Base-by-base conservation (phyloP, 2,329 filamentous ascomycete species). In the Stenocarpella maydis region DNA sequence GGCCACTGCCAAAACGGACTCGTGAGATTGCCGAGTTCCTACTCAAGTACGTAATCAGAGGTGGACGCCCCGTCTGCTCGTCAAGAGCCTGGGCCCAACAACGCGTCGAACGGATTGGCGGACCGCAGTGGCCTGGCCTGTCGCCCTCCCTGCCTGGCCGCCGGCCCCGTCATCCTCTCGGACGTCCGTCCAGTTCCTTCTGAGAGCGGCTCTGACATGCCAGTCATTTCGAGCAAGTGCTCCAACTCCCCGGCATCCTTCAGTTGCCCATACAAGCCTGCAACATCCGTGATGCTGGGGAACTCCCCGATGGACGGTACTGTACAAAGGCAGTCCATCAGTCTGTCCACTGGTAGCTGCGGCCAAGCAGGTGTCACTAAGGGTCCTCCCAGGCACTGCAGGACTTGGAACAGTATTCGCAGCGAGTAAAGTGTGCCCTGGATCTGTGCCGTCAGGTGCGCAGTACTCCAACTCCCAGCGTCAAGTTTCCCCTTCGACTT, bases 351-450 rank as follows among this genome's bases (percentile, higher is more conserved):
- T 19, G 52, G 65, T 12, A n/a, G 26, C 31, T 2, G 41, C 49
- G 60, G 64, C 21, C 15, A 28, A n/a, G 49, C 19, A 31, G 17
- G 58, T 28, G 41, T 43, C 17, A 55, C 60, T 4, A 65, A 21
- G 15, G 12, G 37, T 43, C 55, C 67, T 34, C 37, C 34, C 39
- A 26, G 49, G 37, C 55, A 69, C 24, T 24, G 79, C 2, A 86
- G 71, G 4, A 89, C 76, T 74, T 90, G 87, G 70, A 79, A 79
- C 24, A 86, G 75, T 71, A 88, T 86, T 52, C 88, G 83, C 1
- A 92, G 75, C 0, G 90, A 91, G 74, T 92, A 92, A 7, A 88
- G 77, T 0, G 84, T 82, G 5, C 87, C 87, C 66, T 91, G 87
- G 0, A 89, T 77, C 72, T 91, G 87, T 0, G 90, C 89, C 10